Conservation (phyloP, 768 basidiomycete species). For the Panus rudis region DNA sequence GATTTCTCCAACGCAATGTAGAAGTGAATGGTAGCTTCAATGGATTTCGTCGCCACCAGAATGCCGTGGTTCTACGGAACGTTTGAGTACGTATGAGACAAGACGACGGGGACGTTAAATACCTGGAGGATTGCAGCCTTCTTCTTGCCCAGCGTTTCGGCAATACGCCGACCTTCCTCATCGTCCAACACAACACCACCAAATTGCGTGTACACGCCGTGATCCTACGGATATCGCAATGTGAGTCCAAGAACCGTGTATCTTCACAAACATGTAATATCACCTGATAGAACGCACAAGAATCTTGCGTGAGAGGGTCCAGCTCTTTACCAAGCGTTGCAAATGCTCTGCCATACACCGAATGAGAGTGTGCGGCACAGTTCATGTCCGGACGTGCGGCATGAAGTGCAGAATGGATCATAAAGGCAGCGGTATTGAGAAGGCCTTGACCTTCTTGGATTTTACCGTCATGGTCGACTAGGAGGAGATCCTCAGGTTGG, state of each 20-base stretch:
- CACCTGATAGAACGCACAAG: slow-evolving; percentile 27
- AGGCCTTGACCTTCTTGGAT: slow-evolving; percentile 28
- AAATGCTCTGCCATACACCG: slow-evolving; percentile 31
- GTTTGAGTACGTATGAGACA: background rate
- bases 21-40: slow-evolving; percentile 11
- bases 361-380: slow-evolving; percentile 30
- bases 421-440: slow-evolving; percentile 32
- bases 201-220: slow-evolving; percentile 23
- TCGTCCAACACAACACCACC: slow-evolving; percentile 29
- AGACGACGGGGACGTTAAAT: background rate
- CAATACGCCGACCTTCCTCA: slow-evolving; percentile 28
- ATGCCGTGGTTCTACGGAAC: slow-evolving; percentile 7
- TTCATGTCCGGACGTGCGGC: slow-evolving; percentile 29
- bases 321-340: slow-evolving; percentile 26
- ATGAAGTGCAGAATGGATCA: slow-evolving; percentile 31
- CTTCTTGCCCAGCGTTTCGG: slow-evolving; percentile 17
- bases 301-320: slow-evolving; percentile 28
- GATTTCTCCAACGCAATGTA: slow-evolving; percentile 17
- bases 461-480: slow-evolving; percentile 34
- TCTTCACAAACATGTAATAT: background rate
- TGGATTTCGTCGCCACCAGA: slow-evolving; percentile 9
- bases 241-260: background rate
- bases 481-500: slow-evolving; percentile 36
- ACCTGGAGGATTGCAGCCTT: slow-evolving; percentile 23
- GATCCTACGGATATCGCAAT: slow-evolving; percentile 16